Conservation (phyloP, 352 stramenopile species). For the Lagenidium giganteum region DNA sequence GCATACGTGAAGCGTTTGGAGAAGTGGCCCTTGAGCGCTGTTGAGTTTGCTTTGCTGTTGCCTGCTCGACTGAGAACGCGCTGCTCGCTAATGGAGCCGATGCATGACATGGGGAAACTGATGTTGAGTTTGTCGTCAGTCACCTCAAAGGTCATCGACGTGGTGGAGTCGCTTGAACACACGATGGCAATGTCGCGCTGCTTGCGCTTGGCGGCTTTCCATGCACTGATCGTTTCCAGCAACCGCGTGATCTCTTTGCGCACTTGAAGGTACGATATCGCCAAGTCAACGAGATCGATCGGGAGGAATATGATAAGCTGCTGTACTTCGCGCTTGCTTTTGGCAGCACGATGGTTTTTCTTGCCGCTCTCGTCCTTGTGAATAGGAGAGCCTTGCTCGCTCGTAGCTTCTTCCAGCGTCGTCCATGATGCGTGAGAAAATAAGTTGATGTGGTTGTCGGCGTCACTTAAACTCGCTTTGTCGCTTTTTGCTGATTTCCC, state of each 20-base stretch:
- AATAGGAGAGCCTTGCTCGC: no score
- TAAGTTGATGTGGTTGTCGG: constrained; percentile 19
- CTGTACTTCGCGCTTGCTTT: constrained; percentile 18
- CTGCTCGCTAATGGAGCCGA: constrained; percentile 52
- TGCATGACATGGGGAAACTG: constrained; percentile 32
- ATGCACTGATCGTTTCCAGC: constrained; percentile 63
- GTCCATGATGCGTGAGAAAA: constrained; percentile 62
- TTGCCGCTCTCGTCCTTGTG: constrained; percentile 1
- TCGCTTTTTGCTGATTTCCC: neutral
- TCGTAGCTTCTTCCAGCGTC: constrained; percentile 48
- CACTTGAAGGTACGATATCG: constrained; percentile 27
- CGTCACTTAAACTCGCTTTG: neutral
- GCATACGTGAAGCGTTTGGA: constrained; percentile 72
- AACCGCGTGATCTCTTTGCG: constrained; percentile 40
- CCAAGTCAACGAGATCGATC: constrained; percentile 38
- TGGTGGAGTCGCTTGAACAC: constrained; percentile 23
- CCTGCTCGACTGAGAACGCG: constrained; percentile 13
- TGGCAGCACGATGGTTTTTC: constrained; percentile 7
- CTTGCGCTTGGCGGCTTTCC: constrained; percentile 36
- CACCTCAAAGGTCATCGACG: constrained; percentile 40
- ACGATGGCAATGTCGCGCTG: constrained; percentile 38
- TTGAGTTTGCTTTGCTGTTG: constrained; percentile 14
- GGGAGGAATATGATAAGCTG: constrained; percentile 50
- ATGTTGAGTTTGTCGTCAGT: constrained; percentile 61
- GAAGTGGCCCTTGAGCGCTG: constrained; percentile 46